A percentile compares a stretch with the other conserved stretches of the same genome.
Evolutionary conservation across 164 flowering plant genomes (phyloP).

Genomic region (Berberis vulgaris): DNA sequence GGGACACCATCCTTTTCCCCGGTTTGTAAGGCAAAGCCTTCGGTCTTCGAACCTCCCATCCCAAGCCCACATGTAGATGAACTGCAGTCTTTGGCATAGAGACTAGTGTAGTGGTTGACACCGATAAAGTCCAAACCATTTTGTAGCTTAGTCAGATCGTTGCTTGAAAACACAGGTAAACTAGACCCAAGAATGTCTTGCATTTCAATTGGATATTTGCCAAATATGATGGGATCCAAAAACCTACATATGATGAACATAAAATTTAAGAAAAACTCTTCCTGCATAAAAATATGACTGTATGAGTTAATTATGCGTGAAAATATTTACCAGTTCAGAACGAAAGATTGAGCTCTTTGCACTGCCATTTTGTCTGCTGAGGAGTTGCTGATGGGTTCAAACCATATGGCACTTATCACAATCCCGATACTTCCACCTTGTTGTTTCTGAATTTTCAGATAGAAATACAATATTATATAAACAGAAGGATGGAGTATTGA

Average conservation of each 20-base stretch:
- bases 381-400: conserved; percentile 49
- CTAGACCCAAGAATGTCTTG: conserved; percentile 25
- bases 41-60: conserved; percentile 31
- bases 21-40: conserved; percentile 24
- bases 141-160: conserved; percentile 22
- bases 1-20: conserved; percentile 27
- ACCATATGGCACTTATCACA: conserved; percentile 39
- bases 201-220: conserved; percentile 55
- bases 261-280: too few relatives aligned
- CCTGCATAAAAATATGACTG: too few relatives aligned
- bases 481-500: too few relatives aligned
- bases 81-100: conserved; percentile 44
- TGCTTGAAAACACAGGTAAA: conserved; percentile 34
- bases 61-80: conserved; percentile 31
- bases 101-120: conserved; percentile 50
- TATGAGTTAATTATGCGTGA: background rate
- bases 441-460: conserved; percentile 20
- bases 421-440: conserved; percentile 61
- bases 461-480: too few relatives aligned
- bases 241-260: conserved; percentile 41
- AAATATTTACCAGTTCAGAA: conserved; percentile 34
- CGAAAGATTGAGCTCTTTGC: conserved; percentile 48
- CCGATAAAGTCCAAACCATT: conserved; percentile 52
- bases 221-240: conserved; percentile 48
- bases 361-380: conserved; percentile 36